These are phyloP conservation scores for Geranium brycei DNA, from an alignment of 345 rosid genomes.

Conservation along the genomic window DNA sequence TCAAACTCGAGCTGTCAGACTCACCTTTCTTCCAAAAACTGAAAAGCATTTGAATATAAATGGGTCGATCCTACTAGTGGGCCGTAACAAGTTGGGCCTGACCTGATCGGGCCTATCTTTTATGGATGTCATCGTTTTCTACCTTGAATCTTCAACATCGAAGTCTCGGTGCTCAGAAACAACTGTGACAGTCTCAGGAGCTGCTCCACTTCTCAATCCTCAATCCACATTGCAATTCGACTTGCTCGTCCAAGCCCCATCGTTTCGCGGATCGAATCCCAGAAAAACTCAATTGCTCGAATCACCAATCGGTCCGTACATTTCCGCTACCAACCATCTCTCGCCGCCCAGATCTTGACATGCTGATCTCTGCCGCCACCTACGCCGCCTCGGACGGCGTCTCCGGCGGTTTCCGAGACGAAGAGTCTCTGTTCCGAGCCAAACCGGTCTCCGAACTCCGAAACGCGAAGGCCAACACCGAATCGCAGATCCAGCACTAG, in stretches of 20 bases:
- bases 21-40: too few species aligned
- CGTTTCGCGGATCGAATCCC: too few species aligned
- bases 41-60: too few species aligned
- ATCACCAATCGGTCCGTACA: too few species aligned
- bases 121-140: background rate
- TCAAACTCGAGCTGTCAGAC: too few species aligned
- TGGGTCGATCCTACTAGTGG: too few species aligned
- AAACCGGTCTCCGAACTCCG: slow-evolving; percentile 72
- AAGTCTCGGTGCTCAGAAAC: background rate
- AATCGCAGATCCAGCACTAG: slow-evolving; percentile 75
- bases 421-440: slow-evolving; percentile 70
- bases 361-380: background rate
- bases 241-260: too few species aligned
- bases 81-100: too few species aligned
- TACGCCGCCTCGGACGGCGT: slow-evolving; percentile 19
- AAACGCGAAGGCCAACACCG: slow-evolving; percentile 50
- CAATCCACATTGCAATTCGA: background rate
- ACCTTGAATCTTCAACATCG: background rate
- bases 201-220: background rate
- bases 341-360: background rate
- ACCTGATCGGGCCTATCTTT: too few species aligned
- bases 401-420: slow-evolving; percentile 63
- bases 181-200: background rate
- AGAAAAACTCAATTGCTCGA: too few species aligned
- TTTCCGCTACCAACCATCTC: too few species aligned